Conservation (phyloP, 129 eudicot genomes). For the Apium graveolens region DNA sequence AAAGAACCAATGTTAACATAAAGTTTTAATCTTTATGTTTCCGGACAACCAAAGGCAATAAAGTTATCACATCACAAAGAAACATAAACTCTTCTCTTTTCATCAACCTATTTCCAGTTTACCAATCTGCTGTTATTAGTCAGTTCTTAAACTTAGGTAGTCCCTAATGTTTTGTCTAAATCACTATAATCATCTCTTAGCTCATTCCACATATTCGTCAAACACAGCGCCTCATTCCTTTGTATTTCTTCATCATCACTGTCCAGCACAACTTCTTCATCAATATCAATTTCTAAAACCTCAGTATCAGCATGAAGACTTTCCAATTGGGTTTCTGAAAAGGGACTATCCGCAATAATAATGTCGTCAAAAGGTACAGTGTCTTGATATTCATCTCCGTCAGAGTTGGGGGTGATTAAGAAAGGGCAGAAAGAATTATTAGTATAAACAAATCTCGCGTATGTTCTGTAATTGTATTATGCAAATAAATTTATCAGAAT, state of each 20-base stretch:
- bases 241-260: conserved; percentile 67
- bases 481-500: too few relatives aligned
- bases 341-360: conserved; percentile 25
- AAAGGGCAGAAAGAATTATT: too few relatives aligned
- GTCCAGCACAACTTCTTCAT: conserved; percentile 56
- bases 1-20: conserved; percentile 42
- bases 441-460: too few relatives aligned
- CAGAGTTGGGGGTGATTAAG: too few relatives aligned
- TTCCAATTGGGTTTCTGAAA: conserved; percentile 22
- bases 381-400: conserved; percentile 26
- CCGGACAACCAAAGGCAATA: too few relatives aligned
- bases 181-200: not conserved
- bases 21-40: too few relatives aligned
- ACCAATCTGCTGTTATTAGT: not conserved
- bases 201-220: conserved; percentile 3
- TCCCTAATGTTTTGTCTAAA: not conserved
- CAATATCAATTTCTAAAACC: conserved; percentile 35
- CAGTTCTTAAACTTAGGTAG: not conserved
- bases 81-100: too few relatives aligned
- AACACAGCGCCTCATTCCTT: not conserved
- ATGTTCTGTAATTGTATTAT: too few relatives aligned
- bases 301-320: conserved; percentile 40
- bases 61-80: too few relatives aligned
- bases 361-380: conserved; percentile 32
- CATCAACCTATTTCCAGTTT: not conserved